Conservation (phyloP, 2,329 filamentous ascomycete species). For the Plenodomus tracheiphilus region DNA sequence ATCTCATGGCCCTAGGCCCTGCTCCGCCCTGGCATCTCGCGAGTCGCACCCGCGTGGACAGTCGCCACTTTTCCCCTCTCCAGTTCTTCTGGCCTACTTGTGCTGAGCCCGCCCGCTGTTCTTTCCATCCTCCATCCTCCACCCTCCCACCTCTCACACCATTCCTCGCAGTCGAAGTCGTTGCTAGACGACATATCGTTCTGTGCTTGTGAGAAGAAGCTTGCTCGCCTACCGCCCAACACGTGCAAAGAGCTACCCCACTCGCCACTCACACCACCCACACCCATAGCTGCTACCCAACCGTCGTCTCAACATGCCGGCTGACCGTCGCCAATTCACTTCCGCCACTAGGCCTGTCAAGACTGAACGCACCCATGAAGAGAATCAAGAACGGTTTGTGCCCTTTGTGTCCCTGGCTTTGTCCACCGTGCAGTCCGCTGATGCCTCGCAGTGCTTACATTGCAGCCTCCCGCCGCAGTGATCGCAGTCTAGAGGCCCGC, state of each 20-base stretch:
- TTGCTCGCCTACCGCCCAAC: background rate
- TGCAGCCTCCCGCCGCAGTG: slow-evolving; percentile 82
- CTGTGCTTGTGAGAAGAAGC: slow-evolving; percentile 3
- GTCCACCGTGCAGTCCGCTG: slow-evolving; percentile 5
- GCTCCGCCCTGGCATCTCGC: slow-evolving; percentile 23
- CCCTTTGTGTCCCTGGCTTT: background rate
- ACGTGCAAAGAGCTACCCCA: slow-evolving; percentile 5
- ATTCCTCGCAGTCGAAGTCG: slow-evolving; percentile 21
- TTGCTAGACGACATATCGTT: slow-evolving; percentile 22
- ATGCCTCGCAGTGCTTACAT: slow-evolving; percentile 73
- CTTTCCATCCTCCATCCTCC: background rate
- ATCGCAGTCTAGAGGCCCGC: slow-evolving; percentile 83
- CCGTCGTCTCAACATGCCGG: slow-evolving; percentile 41
- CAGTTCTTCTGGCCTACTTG: slow-evolving; percentile 9
- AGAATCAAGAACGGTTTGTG: slow-evolving; percentile 72
- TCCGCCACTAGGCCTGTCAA: slow-evolving; percentile 51
- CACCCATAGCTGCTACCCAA: slow-evolving; percentile 3
- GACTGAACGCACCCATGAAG: slow-evolving; percentile 76
- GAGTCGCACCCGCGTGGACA: slow-evolving; percentile 20
- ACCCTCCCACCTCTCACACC: slow-evolving; percentile 8
- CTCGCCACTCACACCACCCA: slow-evolving; percentile 17
- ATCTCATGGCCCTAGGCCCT: slow-evolving; percentile 25
- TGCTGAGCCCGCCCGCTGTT: slow-evolving; percentile 8
- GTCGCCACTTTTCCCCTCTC: slow-evolving; percentile 32
- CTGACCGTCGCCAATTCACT: slow-evolving; percentile 41